Conservation (phyloP, 2,329 filamentous ascomycete species). For the Ophiosphaerella narmari region DNA sequence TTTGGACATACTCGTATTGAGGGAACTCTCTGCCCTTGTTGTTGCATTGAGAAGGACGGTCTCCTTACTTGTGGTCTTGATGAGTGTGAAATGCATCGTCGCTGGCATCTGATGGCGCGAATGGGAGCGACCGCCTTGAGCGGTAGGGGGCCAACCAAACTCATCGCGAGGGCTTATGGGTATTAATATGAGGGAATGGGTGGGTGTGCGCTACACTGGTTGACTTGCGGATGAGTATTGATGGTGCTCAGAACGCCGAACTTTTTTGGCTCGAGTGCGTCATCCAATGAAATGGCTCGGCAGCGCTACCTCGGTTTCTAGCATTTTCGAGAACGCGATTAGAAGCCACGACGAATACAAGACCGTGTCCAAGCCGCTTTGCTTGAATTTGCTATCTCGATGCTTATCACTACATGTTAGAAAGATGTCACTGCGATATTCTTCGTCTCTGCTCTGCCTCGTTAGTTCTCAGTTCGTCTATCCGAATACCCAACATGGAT, state of each 20-base stretch:
- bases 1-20: constrained; percentile 37
- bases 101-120: constrained; percentile 39
- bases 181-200: constrained; percentile 13
- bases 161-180: constrained; percentile 31
- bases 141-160: constrained; percentile 40
- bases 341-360: neutral
- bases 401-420: too few species aligned
- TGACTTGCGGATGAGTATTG: neutral
- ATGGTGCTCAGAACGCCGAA: neutral
- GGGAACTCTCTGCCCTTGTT: constrained; percentile 20
- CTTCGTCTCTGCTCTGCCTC: too few species aligned
- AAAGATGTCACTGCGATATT: too few species aligned
- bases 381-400: too few species aligned
- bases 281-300: neutral
- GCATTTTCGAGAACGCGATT: neutral
- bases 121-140: constrained; percentile 38
- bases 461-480: too few species aligned
- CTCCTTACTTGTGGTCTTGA: constrained; percentile 31
- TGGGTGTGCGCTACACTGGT: neutral
- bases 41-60: constrained; percentile 26
- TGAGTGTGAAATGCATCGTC: constrained; percentile 34
- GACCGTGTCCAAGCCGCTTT: too few species aligned
- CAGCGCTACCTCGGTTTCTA: neutral
- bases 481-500: too few species aligned
- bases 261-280: constrained; percentile 15